Evolutionary conservation across 2,329 filamentous ascomycete species (phyloP), one percentile per base, ranked within the genome.

Genomic region (Cytospora leucostoma): DNA sequence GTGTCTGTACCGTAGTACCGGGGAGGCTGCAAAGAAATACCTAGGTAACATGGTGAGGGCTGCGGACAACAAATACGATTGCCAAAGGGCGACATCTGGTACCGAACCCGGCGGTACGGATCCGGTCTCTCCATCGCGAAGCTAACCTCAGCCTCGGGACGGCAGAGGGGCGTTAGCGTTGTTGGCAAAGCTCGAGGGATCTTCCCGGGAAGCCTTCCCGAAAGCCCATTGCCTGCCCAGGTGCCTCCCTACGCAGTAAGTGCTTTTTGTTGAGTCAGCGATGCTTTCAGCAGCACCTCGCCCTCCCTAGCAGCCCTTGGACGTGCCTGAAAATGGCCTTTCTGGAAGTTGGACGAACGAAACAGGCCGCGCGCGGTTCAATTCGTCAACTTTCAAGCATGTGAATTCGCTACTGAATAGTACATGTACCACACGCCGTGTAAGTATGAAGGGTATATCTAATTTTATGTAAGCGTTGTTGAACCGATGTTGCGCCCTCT

Each of bases 111-210:
- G 44, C 44, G 11, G 44, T 47, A 47, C 44, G 44, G 44, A 47
- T 47, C 44, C 44, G 44, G 44, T 47, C 44, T 47, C 44, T n/a
- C 44, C n/a, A 47, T 47, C 44, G n/a, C 44, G 21, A 47, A n/a
- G 44, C 21, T 47, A 47, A 19, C n/a, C n/a, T 47, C 44, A 21
- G 44, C 21, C 44, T 47, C 44, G 44, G 44, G 44, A 47, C 44
- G 44, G 44, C 44, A 47, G 11, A 47, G 44, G 11, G 17, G 27
- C 44, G 7, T 47, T 47, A 47, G 44, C 44, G 44, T 47, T 21
- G 44, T 47, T 44, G 17, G 40, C n/a, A n/a, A 21, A n/a, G 3
- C 7, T 21, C 8, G 13, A 47, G 21, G n/a, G 44, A 44, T 47
- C n/a, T 19, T 47, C 44, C 44, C 44, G n/a, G 44, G n/a, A 47